Evolutionary conservation across 768 basidiomycete genomes (phyloP), one percentile per base, ranked within the genome.

Genomic region (Peribolospora kevripleyi): DNA sequence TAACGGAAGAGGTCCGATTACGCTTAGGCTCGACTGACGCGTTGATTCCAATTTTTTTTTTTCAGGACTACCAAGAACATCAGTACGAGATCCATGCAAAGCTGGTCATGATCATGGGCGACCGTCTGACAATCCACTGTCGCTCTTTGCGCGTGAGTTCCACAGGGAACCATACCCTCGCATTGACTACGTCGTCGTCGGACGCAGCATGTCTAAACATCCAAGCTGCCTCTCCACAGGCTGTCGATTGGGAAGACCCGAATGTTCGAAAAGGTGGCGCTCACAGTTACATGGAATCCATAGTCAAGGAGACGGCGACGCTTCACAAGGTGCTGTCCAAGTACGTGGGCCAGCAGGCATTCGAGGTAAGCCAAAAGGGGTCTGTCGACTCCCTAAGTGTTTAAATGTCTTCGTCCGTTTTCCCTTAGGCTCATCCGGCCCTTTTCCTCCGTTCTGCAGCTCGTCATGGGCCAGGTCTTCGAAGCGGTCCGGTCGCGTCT

Each of bases 61-160:
- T 8, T 14, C 64, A 90, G 81, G 93, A 97, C 68, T 97, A 83
- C 64, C 91, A 97, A 74, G 93, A 97, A 67, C 93, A 98, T 68
- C 93, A 98, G 68, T 84, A 91, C 64, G 93, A 97, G 72, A 97
- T 98, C 54, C 91, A 97, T 67, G 77, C 85, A 52, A 98, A 98
- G 70, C 73, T 98, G 54, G 81, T 98, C 57, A 84, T 86, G 47
- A 98, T 97, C 69, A 98, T 98, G 93, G 82, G 87, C 45, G 91
- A 97, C 68, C 76, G 91, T 55, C 71, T 97, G 48, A 76, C 72
- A 61, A 79, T 81, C 1, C 91, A 97, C 66, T 81, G 86, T 65
- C 80, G 77, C 62, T 73, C 81, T 37, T 55, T 52, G 36, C 7
- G 1, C 37, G 7, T 4, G 40, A 36, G n/a, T 49, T 25, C 13